Evolutionary conservation across 139 green algal species (phyloP), one percentile per base, ranked within the genome.

Genomic region (Marvania coccoides): DNA sequence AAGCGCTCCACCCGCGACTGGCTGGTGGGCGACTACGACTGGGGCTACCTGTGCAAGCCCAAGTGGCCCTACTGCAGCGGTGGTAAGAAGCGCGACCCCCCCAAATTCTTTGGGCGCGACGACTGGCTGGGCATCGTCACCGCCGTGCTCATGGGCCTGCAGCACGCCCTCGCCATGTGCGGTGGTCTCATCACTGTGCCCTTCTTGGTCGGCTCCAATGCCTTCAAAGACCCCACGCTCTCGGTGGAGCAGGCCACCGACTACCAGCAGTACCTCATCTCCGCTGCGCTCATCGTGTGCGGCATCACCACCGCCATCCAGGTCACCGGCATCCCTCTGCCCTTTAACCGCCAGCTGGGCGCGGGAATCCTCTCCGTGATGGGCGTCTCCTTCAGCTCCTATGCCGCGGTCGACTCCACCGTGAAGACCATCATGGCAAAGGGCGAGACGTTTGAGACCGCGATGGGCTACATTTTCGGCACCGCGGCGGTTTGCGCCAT

Each of bases 91-190:
- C 39, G 56, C 30, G 35, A 37, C 6, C 48, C 64, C 12, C 64
- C 64, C 15, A 24, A 31, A 2, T 71, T 71, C 64, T 71, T 63
- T 24, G 63, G 28, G 30, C 40, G 30, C 29, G 47, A 61, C 15
- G 12, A 24, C 6, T 59, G 24, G 26, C 61, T 69, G 48, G 67
- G 73, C 19, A 46, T 85, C 6, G 24, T 86, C 24, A 58, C 85
- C 3, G 70, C 80, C 9, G 15, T 73, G 5, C 40, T 89, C 33
- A 85, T 90, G 82, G 84, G 84, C 31, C 65, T 85, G 28, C 85
- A 91, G 70, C 85, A 91, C 58, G 61, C 71, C 1, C 47, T 90
- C 6, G 79, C 79, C 23, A 88, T 88, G 81, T 45, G 79, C 2
- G 81, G 74, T 9, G 81, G 81, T 10, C 70, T 87, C 40, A 85